phyloP scores from a whole-genome alignment of 768 basidiomycete genomes.

The Fomitopsis pulvina region DNA sequence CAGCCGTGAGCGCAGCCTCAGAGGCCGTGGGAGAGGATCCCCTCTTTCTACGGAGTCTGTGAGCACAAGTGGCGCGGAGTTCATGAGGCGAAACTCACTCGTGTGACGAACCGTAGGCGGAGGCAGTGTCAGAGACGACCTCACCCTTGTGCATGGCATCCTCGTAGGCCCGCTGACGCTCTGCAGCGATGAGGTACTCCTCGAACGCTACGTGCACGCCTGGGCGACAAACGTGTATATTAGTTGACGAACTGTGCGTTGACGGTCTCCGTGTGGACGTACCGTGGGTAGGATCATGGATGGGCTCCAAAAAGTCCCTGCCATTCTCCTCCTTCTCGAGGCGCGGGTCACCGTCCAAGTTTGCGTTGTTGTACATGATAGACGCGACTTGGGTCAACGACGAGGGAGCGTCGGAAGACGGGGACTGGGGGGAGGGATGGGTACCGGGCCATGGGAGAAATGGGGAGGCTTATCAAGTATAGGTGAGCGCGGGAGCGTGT shows the following conservation, averaged over 20 bases:
- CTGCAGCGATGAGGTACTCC: conserved; percentile 4
- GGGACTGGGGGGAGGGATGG: neutral
- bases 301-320: neutral
- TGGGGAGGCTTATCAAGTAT: too few relatives aligned
- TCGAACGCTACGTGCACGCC: conserved; percentile 1
- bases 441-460: neutral
- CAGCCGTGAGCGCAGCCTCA: neutral
- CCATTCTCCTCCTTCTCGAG: conserved; percentile 1
- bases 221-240: too few relatives aligned
- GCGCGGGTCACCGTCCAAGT: conserved; percentile 1
- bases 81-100: neutral
- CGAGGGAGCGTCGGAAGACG: neutral
- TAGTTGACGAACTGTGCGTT: too few relatives aligned
- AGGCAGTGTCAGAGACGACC: neutral
- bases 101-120: neutral
- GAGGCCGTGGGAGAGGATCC: neutral
- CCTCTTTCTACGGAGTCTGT: neutral
- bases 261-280: neutral
- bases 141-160: neutral
- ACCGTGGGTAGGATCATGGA: neutral
- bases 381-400: neutral
- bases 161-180: conserved; percentile 1
- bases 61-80: neutral
- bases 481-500: too few relatives aligned
- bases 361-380: neutral